These are phyloP conservation scores for Adansonia gregorii DNA, from an alignment of 441 rosid species.

Conservation along the genomic window DNA sequence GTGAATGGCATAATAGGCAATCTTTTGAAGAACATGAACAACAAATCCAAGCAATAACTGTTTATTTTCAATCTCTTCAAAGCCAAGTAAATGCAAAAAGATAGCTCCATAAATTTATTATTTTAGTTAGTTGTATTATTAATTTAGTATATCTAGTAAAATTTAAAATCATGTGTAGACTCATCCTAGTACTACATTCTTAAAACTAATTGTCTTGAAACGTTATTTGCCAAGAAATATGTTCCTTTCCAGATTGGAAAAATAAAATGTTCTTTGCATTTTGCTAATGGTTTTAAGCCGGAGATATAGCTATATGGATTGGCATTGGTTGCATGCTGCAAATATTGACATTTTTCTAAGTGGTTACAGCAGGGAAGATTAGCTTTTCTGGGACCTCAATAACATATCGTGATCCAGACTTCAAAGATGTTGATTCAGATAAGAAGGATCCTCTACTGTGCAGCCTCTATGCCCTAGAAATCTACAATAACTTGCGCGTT, in stretches of 20 bases:
- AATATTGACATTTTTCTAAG: conserved; percentile 35
- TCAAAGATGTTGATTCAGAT: conserved; percentile 62
- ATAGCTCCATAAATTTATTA: not conserved
- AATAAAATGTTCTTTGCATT: not conserved
- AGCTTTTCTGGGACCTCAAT: conserved; percentile 35
- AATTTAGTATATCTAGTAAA: not conserved
- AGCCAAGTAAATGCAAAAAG: not conserved
- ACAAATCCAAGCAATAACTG: not conserved
- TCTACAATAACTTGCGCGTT: conserved; percentile 56
- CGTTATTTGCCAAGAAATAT: not conserved
- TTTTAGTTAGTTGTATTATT: not conserved
- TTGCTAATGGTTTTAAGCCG: conserved; percentile 25
- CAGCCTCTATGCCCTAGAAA: conserved; percentile 75
- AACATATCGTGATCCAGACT: conserved; percentile 65
- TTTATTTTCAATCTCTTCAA: not conserved
- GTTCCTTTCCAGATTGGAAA: not conserved
- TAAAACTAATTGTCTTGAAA: not conserved
- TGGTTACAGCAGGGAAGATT: conserved; percentile 46
- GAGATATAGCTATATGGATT: conserved; percentile 23
- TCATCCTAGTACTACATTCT: not conserved
- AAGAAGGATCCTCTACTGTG: conserved; percentile 67
- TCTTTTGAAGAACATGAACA: conserved; percentile 7
- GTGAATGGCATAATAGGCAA: not conserved
- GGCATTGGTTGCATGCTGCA: conserved; percentile 28
- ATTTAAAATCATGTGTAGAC: not conserved